A percentile compares a stretch with the other conserved stretches of the same genome.
Evolutionary conservation across 1,284 basidiomycete genomes (phyloP).

Genomic region (Cutaneotrichosporon cavernicola): DNA sequence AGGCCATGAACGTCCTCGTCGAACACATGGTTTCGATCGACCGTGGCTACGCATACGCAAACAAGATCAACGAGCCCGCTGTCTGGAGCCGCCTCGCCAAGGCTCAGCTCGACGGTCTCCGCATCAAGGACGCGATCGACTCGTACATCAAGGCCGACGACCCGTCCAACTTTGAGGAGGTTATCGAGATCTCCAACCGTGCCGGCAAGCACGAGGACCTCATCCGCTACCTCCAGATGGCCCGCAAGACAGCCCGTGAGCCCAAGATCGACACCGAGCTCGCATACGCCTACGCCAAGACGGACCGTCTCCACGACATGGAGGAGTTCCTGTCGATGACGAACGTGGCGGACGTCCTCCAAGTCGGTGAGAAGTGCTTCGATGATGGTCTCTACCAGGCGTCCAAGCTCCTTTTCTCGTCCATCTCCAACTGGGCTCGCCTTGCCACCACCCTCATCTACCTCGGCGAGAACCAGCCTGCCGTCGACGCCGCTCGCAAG

Average conservation of each 20-base stretch:
- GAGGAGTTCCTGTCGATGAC: constrained; percentile 99
- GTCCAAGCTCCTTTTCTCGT: constrained; percentile 89
- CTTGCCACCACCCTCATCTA: constrained; percentile 98
- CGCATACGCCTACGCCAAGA: constrained; percentile 95
- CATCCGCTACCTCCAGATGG: constrained; percentile 97
- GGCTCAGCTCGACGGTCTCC: constrained; percentile 97
- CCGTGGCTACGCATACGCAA: constrained; percentile 92
- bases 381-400: constrained; percentile 98
- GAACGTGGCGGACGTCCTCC: constrained; percentile 93
- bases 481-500: constrained; percentile 97
- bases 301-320: constrained; percentile 96
- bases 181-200: constrained; percentile 93
- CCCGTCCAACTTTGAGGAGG: constrained; percentile 90
- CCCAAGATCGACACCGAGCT: constrained; percentile 98
- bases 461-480: constrained; percentile 94
- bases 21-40: constrained; percentile 98
- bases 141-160: constrained; percentile 99
- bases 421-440: constrained; percentile 98
- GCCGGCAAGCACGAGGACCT: constrained; percentile 99
- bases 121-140: constrained; percentile 98
- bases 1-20: constrained; percentile 96
- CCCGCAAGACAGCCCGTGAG: constrained; percentile 94
- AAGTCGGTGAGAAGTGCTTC: constrained; percentile 99
- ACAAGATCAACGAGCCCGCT: constrained; percentile 93
- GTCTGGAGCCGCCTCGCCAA: constrained; percentile 98